Base-by-base conservation (phyloP, 768 basidiomycete species). In the Hirschioporus abietinus region DNA sequence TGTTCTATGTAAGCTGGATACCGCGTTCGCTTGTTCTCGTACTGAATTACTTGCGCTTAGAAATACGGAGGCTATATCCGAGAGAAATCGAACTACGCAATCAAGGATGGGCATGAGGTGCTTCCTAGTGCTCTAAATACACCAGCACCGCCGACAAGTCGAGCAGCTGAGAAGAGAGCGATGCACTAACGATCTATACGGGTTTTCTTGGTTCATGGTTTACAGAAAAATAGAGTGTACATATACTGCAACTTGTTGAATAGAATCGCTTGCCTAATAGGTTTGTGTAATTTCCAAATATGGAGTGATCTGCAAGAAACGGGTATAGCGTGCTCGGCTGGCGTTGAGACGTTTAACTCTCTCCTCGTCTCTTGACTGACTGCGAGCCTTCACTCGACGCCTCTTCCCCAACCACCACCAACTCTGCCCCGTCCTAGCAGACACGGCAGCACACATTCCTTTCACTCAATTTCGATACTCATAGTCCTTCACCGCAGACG, bases 1-100 rank as follows among this genome's bases (percentile, higher is more conserved):
- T 87, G 20, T 86, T 88, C 70, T 86, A 78, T 72, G 86, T 84
- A 70, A 70, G 85, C 79, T 4, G 20, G 36, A 20, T 63, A 63
- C 60, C 59, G 30, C 34, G 9, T 35, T 10, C 60, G 20, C 65
- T 58, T 66, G 35, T 52, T 20, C 42, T 52, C 20, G 20, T 12
- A 15, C 42, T 52, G 42, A 52, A 52, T 20, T 52, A 52, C 60
- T 42, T 60, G n/a, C 69, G 20, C 71, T 52, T 15, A 85, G 85
- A 83, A 78, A 78, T 84, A 85, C 67, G 84, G 84, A 26, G 72
- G 70, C 69, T 80, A 78, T 76, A 79, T 86, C 66, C 77, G 84
- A 52, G 78, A 76, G 67, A 80, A 78, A 67, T 83, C 83, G 4
- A 76, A 72, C 30, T 80, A 77, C 64, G 85, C 84, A 1, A 81